These are phyloP conservation scores for Saturnispora zaruensis DNA, from an alignment of 805 yeast species.

Conservation along the genomic window DNA sequence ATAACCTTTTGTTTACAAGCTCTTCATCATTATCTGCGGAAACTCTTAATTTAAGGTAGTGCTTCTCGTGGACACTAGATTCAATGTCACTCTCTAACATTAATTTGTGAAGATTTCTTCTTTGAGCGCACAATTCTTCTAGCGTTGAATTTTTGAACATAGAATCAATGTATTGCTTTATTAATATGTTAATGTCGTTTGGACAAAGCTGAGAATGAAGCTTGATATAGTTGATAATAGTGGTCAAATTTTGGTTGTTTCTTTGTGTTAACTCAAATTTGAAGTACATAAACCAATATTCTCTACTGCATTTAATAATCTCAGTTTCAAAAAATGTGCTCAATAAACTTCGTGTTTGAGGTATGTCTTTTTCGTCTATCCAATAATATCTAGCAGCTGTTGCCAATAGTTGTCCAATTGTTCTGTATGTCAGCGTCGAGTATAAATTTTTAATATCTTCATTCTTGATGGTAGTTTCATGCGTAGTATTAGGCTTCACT, in stretches of 20 bases:
- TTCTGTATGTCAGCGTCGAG: constrained; percentile 17
- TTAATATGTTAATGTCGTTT: constrained; percentile 34
- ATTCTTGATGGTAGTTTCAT: constrained; percentile 3
- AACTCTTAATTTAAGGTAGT: constrained; percentile 26
- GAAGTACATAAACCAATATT: constrained; percentile 52
- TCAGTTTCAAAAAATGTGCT: constrained; percentile 22
- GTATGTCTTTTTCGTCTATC: constrained; percentile 17
- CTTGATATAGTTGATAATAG: constrained; percentile 38
- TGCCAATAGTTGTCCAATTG: constrained; percentile 23
- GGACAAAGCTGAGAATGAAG: constrained; percentile 41
- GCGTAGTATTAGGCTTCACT: not conserved
- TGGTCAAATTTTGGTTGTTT: constrained; percentile 38
- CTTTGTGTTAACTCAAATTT: constrained; percentile 41
- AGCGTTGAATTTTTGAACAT: constrained; percentile 23
- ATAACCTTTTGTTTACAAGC: constrained; percentile 21
- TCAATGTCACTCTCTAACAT: constrained; percentile 27
- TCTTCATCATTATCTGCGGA: constrained; percentile 26
- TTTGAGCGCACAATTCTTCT: constrained; percentile 16
- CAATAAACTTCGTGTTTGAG: constrained; percentile 22
- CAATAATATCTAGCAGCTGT: constrained; percentile 23
- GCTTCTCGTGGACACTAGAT: constrained; percentile 27
- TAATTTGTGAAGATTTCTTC: constrained; percentile 21
- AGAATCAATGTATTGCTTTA: constrained; percentile 33
- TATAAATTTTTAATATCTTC: constrained; percentile 15
- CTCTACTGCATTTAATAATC: constrained; percentile 32